These are phyloP conservation scores for Aspergillus sclerotioniger DNA, from an alignment of 495 filamentous ascomycete species.

Conservation along the genomic window DNA sequence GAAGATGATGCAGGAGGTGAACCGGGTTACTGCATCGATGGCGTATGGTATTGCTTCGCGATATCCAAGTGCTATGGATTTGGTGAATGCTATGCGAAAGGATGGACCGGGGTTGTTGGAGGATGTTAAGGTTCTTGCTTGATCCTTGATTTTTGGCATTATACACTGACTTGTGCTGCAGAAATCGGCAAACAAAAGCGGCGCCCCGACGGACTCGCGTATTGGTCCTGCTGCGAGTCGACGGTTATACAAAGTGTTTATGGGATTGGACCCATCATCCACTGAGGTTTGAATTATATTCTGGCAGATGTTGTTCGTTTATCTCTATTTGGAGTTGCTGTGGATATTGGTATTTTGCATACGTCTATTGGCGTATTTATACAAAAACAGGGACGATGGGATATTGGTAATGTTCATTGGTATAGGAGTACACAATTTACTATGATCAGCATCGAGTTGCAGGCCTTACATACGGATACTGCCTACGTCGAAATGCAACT, in stretches of 20 bases:
- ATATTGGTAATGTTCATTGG: too few species aligned
- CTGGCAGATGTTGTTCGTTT: background rate
- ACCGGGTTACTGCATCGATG: conserved; percentile 68
- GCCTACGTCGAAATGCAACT: too few species aligned
- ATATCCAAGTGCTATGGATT: conserved; percentile 56
- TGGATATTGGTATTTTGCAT: too few species aligned
- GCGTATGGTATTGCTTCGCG: conserved; percentile 66
- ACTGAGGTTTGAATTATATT: conserved; percentile 58
- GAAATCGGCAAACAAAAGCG: conserved; percentile 69
- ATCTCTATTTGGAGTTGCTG: background rate
- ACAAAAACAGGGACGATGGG: too few species aligned
- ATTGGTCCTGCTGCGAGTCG: conserved; percentile 70
- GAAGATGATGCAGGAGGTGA: conserved; percentile 77
- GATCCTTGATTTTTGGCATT: background rate
- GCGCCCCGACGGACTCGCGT: conserved; percentile 59
- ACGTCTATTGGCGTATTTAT: too few species aligned
- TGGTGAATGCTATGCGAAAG: conserved; percentile 58
- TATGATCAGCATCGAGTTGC: too few species aligned
- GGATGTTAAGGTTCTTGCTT: conserved; percentile 47
- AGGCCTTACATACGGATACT: too few species aligned
- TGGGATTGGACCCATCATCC: conserved; percentile 61
- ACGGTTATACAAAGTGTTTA: conserved; percentile 73
- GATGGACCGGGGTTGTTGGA: conserved; percentile 61
- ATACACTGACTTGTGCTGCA: conserved; percentile 21
- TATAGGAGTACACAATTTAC: too few species aligned